phyloP scores from a whole-genome alignment of 306 rosid species.

The Abrus precatorius region DNA sequence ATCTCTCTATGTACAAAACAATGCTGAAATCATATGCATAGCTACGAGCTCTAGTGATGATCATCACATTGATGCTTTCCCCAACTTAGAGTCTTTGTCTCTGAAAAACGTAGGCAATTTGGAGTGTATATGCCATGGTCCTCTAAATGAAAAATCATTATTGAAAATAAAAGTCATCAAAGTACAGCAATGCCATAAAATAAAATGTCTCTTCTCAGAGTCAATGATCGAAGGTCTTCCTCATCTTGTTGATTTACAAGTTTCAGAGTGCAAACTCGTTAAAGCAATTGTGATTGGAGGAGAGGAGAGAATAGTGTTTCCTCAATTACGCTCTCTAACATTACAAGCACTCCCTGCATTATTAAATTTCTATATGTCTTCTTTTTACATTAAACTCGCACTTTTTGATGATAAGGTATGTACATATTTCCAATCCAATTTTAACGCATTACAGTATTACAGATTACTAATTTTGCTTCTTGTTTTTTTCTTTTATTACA shows the following conservation, averaged over 20 bases:
- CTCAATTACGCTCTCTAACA: too few species aligned
- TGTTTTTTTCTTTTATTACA: neutral
- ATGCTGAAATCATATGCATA: constrained; percentile 4
- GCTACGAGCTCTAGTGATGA: neutral
- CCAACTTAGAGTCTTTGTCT: neutral
- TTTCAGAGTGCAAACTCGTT: too few species aligned
- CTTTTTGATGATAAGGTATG: too few species aligned
- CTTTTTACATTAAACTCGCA: too few species aligned
- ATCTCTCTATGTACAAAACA: neutral
- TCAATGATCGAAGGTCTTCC: neutral
- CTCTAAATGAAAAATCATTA: too few species aligned
- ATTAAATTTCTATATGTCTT: too few species aligned
- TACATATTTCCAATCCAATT: neutral
- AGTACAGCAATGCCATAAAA: neutral
- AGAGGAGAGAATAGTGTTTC: too few species aligned
- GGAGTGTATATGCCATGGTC: neutral
- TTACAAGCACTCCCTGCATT: too few species aligned
- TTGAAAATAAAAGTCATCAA: neutral
- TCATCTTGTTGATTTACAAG: neutral
- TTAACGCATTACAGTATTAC: neutral
- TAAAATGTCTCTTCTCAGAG: neutral
- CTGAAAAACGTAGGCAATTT: neutral
- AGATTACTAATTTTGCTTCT: neutral
- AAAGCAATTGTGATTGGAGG: too few species aligned
- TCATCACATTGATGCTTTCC: neutral